A percentile compares a stretch with the other conserved stretches of the same genome.
These are phyloP conservation scores for Saussurea involucrata DNA, from an alignment of 129 eudicot species.

Conservation along the genomic window DNA sequence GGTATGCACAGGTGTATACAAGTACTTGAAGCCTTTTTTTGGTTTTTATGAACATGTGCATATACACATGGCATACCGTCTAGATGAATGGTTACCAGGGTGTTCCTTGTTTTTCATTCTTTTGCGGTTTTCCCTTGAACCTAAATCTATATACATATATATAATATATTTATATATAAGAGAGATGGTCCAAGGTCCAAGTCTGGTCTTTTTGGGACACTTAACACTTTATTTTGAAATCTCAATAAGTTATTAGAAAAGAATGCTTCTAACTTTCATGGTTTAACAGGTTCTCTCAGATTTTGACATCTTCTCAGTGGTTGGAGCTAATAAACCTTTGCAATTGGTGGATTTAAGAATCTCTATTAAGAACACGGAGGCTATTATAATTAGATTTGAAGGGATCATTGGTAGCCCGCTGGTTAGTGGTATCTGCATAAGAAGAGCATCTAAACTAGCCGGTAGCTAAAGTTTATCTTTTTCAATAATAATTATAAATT, in stretches of 20 bases:
- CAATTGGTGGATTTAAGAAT: slow-evolving; percentile 70
- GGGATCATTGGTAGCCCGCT: slow-evolving; percentile 80
- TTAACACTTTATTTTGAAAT: not conserved
- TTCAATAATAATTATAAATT: not conserved
- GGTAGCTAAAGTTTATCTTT: slow-evolving; percentile 29
- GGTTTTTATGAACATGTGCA: too few relatives aligned
- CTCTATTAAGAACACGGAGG: slow-evolving; percentile 54
- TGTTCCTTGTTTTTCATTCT: too few relatives aligned
- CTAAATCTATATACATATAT: too few relatives aligned
- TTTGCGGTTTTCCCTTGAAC: too few relatives aligned
- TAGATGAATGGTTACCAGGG: too few relatives aligned
- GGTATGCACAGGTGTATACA: too few relatives aligned
- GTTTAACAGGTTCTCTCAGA: slow-evolving; percentile 66
- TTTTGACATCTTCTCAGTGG: slow-evolving; percentile 85
- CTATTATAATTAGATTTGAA: slow-evolving; percentile 66
- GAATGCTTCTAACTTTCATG: not conserved
- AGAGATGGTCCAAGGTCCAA: not conserved
- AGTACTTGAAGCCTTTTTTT: too few relatives aligned
- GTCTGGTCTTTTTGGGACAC: not conserved
- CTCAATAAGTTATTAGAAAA: not conserved
- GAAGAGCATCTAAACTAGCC: slow-evolving; percentile 54
- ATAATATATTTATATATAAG: not conserved
- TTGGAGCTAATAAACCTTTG: slow-evolving; percentile 90
- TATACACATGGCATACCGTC: too few relatives aligned
- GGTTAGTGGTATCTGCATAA: slow-evolving; percentile 86